A percentile compares a stretch with the other conserved stretches of the same genome.
Evolutionary conservation across 2,329 filamentous ascomycete species (phyloP).

Genomic region (Sporothrix protearum): DNA sequence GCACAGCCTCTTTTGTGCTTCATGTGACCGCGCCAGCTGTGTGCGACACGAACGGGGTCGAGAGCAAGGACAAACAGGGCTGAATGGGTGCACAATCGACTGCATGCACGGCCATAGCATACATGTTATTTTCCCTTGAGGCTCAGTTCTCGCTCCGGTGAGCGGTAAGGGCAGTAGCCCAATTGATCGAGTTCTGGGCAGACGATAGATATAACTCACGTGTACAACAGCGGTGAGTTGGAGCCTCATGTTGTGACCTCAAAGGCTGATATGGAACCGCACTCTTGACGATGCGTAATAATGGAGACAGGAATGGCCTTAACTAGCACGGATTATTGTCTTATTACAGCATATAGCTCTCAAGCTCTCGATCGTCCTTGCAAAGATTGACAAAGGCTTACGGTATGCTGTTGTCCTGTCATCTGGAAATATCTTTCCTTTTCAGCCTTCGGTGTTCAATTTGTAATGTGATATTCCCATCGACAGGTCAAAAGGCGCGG

Average conservation of each 20-base stretch:
- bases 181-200: background rate
- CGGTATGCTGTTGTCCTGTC: too few species aligned
- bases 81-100: background rate
- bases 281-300: background rate
- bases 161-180: background rate
- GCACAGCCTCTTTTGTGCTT: constrained; percentile 2
- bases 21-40: background rate
- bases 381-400: too few species aligned
- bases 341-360: background rate
- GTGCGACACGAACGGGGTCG: background rate
- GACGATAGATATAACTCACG: background rate
- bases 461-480: too few species aligned
- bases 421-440: too few species aligned
- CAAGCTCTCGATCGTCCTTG: too few species aligned
- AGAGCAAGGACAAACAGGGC: background rate
- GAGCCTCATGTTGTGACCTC: background rate
- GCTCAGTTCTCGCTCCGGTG: background rate
- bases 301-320: background rate
- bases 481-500: too few species aligned
- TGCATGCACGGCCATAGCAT: background rate
- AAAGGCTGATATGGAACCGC: background rate
- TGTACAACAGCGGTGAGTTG: background rate
- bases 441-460: too few species aligned
- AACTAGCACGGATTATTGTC: background rate
- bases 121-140: background rate